Evolutionary conservation across 352 stramenopile species (phyloP), one percentile per base, ranked within the genome.

Genomic region (Globisporangium spiculum): DNA sequence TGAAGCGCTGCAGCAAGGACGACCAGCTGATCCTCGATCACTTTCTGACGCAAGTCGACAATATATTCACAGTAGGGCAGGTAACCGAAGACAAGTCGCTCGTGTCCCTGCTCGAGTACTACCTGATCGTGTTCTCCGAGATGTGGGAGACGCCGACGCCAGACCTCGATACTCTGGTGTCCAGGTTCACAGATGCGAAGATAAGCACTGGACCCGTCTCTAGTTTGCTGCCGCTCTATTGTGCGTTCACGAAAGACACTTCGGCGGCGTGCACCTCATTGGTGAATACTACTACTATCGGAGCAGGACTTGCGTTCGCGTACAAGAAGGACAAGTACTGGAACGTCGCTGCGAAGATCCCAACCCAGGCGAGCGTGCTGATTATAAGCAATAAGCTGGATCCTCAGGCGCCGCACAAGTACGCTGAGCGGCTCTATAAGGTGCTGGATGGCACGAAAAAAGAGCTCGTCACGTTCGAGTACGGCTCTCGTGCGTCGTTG

Each of bases 311-410:
- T 71, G 86, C 41, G 48, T 74, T 87, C 41, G 41, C 75, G 24
- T 90, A 90, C 63, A 53, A 75, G 36, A 76, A 72, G 4, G 77
- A 90, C 60, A 56, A 79, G 50, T 87, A 86, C 69, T 90, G 74
- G 74, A 86, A 86, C 66, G 61, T 75, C 5, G 73, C 66, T 9
- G 76, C 78, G 8, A 69, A 48, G 8, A 80, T 86, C 36, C 75
- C 80, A 2, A 66, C 12, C 5, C 69, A 79, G 20, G 67, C 77
- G 1, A 85, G 72, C 46, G 80, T 88, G 18, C 44, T 90, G 5
- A 38, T 90, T 26, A 27, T 90, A 38, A 88, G 76, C 58, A 62
- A 75, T 20, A 84, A 80, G 50, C 16, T 90, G n/a, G 78, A 88
- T 26, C 70, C 80, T 4, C 73, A 85, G 66, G 86, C 78, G 3